These are phyloP conservation scores for Lactarius tabidus DNA, from an alignment of 768 basidiomycete species.

Conservation along the genomic window DNA sequence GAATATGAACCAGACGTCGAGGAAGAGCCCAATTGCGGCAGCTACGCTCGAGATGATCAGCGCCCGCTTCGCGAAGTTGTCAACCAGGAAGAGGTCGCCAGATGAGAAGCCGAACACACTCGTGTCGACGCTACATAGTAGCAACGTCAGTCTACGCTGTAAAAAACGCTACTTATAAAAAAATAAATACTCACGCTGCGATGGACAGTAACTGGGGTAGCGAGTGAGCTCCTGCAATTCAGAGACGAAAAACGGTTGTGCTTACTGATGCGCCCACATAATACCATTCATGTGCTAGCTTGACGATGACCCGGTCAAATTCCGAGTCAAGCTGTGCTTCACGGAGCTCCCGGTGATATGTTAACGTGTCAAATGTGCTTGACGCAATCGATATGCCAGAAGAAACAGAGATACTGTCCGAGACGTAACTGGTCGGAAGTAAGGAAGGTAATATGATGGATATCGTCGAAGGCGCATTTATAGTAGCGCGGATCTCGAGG, in stretches of 20 bases:
- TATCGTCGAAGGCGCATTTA: neutral
- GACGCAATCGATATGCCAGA: conserved; percentile 34
- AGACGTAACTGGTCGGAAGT: conserved; percentile 13
- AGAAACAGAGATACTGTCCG: conserved; percentile 38
- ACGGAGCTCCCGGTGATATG: conserved; percentile 53
- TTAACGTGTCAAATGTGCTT: conserved; percentile 45
- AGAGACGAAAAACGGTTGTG: conserved; percentile 10
- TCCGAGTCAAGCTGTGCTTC: conserved; percentile 45
- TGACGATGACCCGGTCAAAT: conserved; percentile 45
- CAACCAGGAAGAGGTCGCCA: conserved; percentile 48
- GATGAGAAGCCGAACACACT: conserved; percentile 60
- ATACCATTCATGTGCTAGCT: conserved; percentile 60
- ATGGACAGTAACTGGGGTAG: conserved; percentile 51
- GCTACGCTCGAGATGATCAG: conserved; percentile 56
- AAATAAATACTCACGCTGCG: conserved; percentile 43
- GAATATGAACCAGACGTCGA: conserved; percentile 63
- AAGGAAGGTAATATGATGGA: conserved; percentile 23
- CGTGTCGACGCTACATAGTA: conserved; percentile 38
- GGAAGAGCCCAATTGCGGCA: conserved; percentile 61
- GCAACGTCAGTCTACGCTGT: conserved; percentile 4
- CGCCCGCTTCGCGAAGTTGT: conserved; percentile 43
- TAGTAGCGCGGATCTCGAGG: conserved; percentile 19
- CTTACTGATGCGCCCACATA: conserved; percentile 59
- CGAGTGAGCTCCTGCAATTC: neutral
- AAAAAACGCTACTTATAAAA: neutral